Percentiles rank a stretch among this genome's conserved stretches.
phyloP scores from a whole-genome alignment of 768 basidiomycete species.

The Phylloporus sp. region DNA sequence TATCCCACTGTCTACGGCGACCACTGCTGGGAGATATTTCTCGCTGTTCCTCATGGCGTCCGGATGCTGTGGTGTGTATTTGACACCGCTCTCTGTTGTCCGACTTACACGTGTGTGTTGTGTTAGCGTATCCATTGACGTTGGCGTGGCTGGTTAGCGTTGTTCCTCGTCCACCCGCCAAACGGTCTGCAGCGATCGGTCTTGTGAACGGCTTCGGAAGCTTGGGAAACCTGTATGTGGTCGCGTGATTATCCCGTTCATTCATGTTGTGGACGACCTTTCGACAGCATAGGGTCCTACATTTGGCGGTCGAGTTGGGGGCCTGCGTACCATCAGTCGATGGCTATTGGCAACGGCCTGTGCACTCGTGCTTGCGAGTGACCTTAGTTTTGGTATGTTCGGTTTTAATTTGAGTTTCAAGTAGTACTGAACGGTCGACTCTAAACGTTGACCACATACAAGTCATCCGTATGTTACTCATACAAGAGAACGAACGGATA shows the following conservation, averaged over 20 bases:
- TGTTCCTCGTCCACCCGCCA: conserved; percentile 58
- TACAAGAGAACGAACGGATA: conserved; percentile 48
- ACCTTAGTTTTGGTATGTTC: conserved; percentile 36
- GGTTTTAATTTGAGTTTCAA: not conserved
- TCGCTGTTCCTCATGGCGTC: conserved; percentile 61
- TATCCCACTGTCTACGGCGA: conserved; percentile 53
- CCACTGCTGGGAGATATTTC: conserved; percentile 52
- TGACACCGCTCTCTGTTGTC: not conserved
- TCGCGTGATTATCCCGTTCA: not conserved
- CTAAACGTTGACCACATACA: not conserved
- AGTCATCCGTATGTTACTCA: conserved; percentile 43
- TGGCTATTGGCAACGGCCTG: conserved; percentile 50
- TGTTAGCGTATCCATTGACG: conserved; percentile 39
- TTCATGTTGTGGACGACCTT: not conserved
- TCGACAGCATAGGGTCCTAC: conserved; percentile 53
- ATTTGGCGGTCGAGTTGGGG: conserved; percentile 61
- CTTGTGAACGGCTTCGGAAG: conserved; percentile 61
- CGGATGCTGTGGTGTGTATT: conserved; percentile 42
- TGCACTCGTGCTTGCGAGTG: conserved; percentile 31
- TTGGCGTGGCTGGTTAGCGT: conserved; percentile 63
- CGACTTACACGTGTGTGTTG: not conserved
- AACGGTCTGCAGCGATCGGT: conserved; percentile 50
- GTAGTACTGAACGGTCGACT: not conserved
- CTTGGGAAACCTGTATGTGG: conserved; percentile 51
- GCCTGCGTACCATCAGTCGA: conserved; percentile 58